Base-by-base conservation (phyloP, 805 yeast species). In the Candida boidinii region DNA sequence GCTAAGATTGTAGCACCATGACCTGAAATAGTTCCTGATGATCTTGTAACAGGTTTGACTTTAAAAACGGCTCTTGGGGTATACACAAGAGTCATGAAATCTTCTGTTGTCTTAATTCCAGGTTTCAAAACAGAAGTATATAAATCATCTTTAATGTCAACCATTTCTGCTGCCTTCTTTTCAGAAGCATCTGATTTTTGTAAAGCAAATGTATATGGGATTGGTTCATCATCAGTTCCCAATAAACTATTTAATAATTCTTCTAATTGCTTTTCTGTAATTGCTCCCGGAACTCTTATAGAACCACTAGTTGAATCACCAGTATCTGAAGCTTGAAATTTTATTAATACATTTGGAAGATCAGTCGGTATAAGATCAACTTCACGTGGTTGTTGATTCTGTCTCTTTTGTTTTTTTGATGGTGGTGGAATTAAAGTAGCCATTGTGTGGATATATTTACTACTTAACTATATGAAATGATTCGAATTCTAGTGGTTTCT, bases 11-110 rank as follows among this genome's bases (percentile, higher is more conserved):
- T 92, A 2, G 95, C 75, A 1, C 95, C 95, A 53, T 92, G 98
- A 5, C 98, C 98, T 2, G 94, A 74, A 34, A 92, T 90, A 0
- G 96, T 87, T 9, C 94, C 88, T 4, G 87, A 79, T 2, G 95
- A 78, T 49, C 97, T 66, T 1, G 96, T 86, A 12, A 92, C 84
- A 4, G 96, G 86, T 43, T 73, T 78, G 10, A 92, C 98, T 47
- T 85, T 85, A 68, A 92, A 92, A 2, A 92, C 80, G 1, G 98
- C 96, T 42, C 95, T 72, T 25, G 98, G 98, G 0, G 96, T 87
- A 53, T 81, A 92, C 5, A 88, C 83, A 34, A 92, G 65, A 1
- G 95, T 88, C 63, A 92, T 62, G 48, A 81, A 81, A 58, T 92
- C 98, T 68, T 92, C 98, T 0, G 97, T 83, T 6, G 95, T 75